Percentiles rank a stretch among this genome's conserved stretches.
phyloP scores from a whole-genome alignment of 2,329 filamentous ascomycete species.

The Arthrobotrys musiformis region DNA sequence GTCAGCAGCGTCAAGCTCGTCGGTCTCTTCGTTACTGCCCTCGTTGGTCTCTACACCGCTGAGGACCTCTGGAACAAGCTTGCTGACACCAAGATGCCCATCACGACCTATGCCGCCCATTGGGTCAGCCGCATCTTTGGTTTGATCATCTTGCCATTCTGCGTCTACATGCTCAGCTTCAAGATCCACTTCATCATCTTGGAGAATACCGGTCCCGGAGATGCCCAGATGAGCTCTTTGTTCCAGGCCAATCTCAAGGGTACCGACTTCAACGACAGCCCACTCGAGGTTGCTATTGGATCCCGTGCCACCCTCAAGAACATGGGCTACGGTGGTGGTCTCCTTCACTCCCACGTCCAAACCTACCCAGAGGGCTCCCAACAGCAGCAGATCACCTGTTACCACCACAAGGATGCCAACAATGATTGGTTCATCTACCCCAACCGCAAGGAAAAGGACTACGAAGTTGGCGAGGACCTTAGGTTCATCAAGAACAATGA shows the following conservation, averaged over 20 bases:
- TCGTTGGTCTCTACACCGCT: constrained; percentile 93
- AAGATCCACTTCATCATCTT: constrained; percentile 93
- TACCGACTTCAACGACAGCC: constrained; percentile 92
- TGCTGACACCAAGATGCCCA: constrained; percentile 89
- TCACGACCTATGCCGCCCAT: constrained; percentile 79
- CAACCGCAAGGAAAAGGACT: constrained; percentile 80
- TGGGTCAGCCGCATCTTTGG: constrained; percentile 82
- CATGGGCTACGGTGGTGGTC: constrained; percentile 97
- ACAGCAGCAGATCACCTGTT: constrained; percentile 98
- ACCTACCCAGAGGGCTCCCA: constrained; percentile 92
- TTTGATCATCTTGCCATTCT: constrained; percentile 85
- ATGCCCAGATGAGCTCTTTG: constrained; percentile 99
- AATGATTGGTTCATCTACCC: constrained; percentile 99
- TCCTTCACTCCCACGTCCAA: constrained; percentile 95
- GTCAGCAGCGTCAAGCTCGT: constrained; percentile 99
- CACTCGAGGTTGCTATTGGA: constrained; percentile 87
- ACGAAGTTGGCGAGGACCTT: constrained; percentile 75
- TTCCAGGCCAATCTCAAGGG: constrained; percentile 97
- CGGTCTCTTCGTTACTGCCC: constrained; percentile 91
- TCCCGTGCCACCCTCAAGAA: constrained; percentile 96
- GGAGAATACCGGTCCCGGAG: constrained; percentile 91
- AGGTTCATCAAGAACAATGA: constrained; percentile 80
- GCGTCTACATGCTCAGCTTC: constrained; percentile 96
- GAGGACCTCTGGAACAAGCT: constrained; percentile 99
- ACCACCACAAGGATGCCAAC: constrained; percentile 99